These are phyloP conservation scores for Nitzschia sp. DNA, from an alignment of 108 stramenopile genomes.

Conservation along the genomic window DNA sequence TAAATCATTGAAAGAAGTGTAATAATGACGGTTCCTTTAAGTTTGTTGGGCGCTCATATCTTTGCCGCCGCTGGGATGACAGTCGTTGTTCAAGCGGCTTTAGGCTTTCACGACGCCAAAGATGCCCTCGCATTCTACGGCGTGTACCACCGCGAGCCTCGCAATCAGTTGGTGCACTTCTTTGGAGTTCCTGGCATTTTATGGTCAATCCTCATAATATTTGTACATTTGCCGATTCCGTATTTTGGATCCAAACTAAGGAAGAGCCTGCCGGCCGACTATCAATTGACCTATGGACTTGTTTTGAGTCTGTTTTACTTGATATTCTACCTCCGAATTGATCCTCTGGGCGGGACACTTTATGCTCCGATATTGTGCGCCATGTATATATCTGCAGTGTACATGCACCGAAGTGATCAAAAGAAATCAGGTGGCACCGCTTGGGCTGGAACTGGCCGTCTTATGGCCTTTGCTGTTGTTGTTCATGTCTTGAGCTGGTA, in stretches of 20 bases:
- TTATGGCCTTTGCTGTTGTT: conserved; percentile 31
- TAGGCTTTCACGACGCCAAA: conserved; percentile 22
- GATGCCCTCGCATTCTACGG: conserved; percentile 58
- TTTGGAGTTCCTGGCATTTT: conserved; percentile 62
- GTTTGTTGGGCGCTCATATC: conserved; percentile 20
- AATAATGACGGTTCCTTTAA: too few relatives aligned
- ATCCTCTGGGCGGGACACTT: conserved; percentile 44
- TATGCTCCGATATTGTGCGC: conserved; percentile 45
- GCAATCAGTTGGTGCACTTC: conserved; percentile 69
- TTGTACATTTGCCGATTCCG: conserved; percentile 16
- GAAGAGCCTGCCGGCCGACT: neutral
- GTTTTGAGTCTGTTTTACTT: conserved; percentile 30
- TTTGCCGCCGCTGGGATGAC: neutral
- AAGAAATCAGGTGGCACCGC: conserved; percentile 15
- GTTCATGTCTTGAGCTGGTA: conserved; percentile 58
- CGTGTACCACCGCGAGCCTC: conserved; percentile 55
- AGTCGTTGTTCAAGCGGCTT: conserved; percentile 22
- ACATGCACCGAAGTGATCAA: conserved; percentile 27
- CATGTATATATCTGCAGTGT: conserved; percentile 43
- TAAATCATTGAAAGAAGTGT: too few relatives aligned
- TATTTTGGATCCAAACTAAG: neutral
- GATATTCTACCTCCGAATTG: conserved; percentile 47
- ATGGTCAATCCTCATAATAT: conserved; percentile 42
- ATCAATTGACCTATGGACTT: conserved; percentile 22
- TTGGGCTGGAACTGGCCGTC: conserved; percentile 58